Conservation (phyloP, 257 asterid species). For the Primulina eburnea region DNA sequence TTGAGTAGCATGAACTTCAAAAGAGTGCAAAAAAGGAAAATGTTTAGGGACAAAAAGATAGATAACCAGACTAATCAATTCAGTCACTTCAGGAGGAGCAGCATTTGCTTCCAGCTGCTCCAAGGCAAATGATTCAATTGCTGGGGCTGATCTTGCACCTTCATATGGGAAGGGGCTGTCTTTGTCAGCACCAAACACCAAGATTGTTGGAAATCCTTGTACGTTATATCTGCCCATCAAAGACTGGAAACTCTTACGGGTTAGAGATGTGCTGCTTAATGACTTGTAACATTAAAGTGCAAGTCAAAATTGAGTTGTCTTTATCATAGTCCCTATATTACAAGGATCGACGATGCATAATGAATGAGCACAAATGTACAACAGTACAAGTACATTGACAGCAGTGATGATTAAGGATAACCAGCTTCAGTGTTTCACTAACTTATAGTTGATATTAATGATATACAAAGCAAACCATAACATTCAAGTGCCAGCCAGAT, state of each 20-base stretch:
- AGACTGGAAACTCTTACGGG: conserved; percentile 59
- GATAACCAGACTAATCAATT: conserved; percentile 78
- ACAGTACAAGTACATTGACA: background rate
- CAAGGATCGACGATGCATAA: no score
- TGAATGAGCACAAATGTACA: background rate
- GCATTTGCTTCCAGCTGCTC: conserved; percentile 82
- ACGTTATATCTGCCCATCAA: conserved; percentile 94
- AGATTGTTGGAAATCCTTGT: conserved; percentile 95
- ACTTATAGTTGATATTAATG: background rate
- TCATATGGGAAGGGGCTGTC: conserved; percentile 75
- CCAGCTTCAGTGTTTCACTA: background rate
- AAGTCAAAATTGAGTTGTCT: background rate
- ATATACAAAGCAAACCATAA: background rate
- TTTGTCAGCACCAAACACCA: conserved; percentile 95
- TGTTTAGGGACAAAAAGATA: background rate
- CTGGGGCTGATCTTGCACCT: conserved; percentile 90
- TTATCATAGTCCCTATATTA: background rate
- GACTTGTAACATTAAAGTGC: background rate
- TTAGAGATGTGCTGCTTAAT: conserved; percentile 34
- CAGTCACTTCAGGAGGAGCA: conserved; percentile 90
- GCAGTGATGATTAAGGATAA: background rate
- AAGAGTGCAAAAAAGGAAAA: background rate
- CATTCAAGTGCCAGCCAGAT: background rate
- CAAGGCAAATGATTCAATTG: conserved; percentile 82
- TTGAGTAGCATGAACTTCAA: background rate